These are phyloP conservation scores for Chlorencoelia australis DNA, from an alignment of 2,329 filamentous ascomycete species.

Conservation along the genomic window DNA sequence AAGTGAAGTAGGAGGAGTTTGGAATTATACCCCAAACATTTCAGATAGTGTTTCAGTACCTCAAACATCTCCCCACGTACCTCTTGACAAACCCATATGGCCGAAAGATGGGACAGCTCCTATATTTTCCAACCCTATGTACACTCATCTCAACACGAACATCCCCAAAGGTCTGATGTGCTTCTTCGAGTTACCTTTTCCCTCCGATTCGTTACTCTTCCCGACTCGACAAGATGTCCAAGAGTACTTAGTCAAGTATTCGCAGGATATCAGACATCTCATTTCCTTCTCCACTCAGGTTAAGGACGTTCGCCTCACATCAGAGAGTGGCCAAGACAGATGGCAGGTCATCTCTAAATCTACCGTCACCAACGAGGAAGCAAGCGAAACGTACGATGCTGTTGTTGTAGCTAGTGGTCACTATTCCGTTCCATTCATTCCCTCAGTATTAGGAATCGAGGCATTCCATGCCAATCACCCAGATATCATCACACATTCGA, in stretches of 20 bases:
- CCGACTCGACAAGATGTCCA: conserved; percentile 63
- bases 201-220: conserved; percentile 56
- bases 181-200: conserved; percentile 62
- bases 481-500: conserved; percentile 60
- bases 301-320: conserved; percentile 38
- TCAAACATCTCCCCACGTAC: conserved; percentile 54
- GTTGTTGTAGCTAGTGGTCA: conserved; percentile 69
- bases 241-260: conserved; percentile 60
- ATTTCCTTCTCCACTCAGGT: conserved; percentile 66
- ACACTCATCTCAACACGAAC: conserved; percentile 75
- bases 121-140: conserved; percentile 73
- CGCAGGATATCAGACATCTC: conserved; percentile 53
- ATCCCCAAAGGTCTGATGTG: conserved; percentile 75
- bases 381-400: conserved; percentile 46
- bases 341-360: conserved; percentile 42
- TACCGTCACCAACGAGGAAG: conserved; percentile 17
- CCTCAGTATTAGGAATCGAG: conserved; percentile 47
- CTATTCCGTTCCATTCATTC: conserved; percentile 60
- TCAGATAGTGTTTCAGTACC: conserved; percentile 47
- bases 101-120: conserved; percentile 28
- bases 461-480: conserved; percentile 52
- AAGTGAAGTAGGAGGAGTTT: conserved; percentile 66
- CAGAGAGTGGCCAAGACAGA: conserved; percentile 27
- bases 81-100: conserved; percentile 54
- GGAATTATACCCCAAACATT: conserved; percentile 58